Conservation (phyloP, 768 basidiomycete genomes). For the Suillus variegatus region DNA sequence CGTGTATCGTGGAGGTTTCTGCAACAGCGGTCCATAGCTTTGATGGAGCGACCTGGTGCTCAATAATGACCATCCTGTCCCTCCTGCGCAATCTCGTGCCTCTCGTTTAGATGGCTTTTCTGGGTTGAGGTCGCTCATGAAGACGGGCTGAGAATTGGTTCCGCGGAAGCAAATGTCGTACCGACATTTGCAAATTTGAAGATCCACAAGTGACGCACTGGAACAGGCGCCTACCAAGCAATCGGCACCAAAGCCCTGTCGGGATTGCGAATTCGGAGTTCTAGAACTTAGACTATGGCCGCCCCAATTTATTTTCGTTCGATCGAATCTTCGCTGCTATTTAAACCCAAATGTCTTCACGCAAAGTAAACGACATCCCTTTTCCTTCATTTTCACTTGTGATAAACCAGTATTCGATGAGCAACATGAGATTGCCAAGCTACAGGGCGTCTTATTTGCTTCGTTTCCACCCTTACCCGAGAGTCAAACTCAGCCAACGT, state of each 20-base stretch:
- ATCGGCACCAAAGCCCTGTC: slow-evolving; percentile 5
- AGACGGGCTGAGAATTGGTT: not conserved
- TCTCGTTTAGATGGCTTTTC: not conserved
- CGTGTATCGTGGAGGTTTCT: not conserved
- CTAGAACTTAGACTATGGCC: not conserved
- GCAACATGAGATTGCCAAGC: slow-evolving; percentile 8
- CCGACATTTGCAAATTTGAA: not conserved
- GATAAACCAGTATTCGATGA: not conserved
- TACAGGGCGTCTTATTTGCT: slow-evolving; percentile 14
- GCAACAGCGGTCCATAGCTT: not conserved
- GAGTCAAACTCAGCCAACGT: slow-evolving; percentile 8
- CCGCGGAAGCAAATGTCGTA: slow-evolving; percentile 13
- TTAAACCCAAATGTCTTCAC: slow-evolving; percentile 1
- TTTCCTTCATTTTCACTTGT: slow-evolving; percentile 1
- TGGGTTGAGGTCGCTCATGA: too few species aligned
- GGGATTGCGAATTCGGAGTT: slow-evolving; percentile 7
- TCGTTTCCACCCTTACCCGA: slow-evolving; percentile 15
- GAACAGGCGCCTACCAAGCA: slow-evolving; percentile 1
- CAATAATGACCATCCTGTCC: too few species aligned
- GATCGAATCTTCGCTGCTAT: slow-evolving; percentile 2
- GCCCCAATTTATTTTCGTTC: slow-evolving; percentile 3
- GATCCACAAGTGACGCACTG: not conserved
- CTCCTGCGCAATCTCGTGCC: not conserved
- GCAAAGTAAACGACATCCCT: not conserved
- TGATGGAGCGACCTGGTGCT: not conserved